These are phyloP conservation scores for Boletus rufocinnamomeus DNA, from an alignment of 768 basidiomycete species.

Conservation along the genomic window DNA sequence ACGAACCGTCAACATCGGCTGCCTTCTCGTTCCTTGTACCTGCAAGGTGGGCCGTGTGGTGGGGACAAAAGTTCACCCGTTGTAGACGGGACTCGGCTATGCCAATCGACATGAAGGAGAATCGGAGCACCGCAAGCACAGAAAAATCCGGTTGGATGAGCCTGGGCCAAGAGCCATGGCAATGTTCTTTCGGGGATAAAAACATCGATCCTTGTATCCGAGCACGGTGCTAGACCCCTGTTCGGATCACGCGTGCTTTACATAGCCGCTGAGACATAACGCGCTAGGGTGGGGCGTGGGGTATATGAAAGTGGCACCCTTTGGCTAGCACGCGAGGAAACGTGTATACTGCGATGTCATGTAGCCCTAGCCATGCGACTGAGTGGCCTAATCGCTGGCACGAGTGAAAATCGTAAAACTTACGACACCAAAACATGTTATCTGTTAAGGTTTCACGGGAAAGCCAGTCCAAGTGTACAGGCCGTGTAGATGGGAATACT, in stretches of 20 bases:
- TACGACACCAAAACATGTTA: neutral
- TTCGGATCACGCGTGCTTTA: neutral
- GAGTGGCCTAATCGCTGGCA: neutral
- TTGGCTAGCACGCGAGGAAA: neutral
- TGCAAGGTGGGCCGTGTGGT: neutral
- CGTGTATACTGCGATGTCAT: neutral
- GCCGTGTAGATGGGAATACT: neutral
- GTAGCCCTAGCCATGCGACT: neutral
- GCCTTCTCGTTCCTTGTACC: constrained; percentile 1
- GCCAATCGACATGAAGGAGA: neutral
- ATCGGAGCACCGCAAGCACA: neutral
- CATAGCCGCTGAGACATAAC: neutral
- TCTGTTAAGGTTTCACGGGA: neutral
- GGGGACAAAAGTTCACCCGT: neutral
- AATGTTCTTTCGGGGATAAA: neutral
- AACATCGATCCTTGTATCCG: neutral
- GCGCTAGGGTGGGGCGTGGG: neutral
- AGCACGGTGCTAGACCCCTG: neutral
- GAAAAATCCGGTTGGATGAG: neutral
- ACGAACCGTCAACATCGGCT: neutral
- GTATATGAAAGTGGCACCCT: neutral
- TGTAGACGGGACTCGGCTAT: neutral
- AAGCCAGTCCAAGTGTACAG: no score
- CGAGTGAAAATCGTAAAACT: neutral
- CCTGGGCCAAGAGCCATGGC: neutral